A percentile compares a stretch with the other conserved stretches of the same genome.
phyloP scores from a whole-genome alignment of 164 flowering plant genomes.

The Tinospora cordifolia region DNA sequence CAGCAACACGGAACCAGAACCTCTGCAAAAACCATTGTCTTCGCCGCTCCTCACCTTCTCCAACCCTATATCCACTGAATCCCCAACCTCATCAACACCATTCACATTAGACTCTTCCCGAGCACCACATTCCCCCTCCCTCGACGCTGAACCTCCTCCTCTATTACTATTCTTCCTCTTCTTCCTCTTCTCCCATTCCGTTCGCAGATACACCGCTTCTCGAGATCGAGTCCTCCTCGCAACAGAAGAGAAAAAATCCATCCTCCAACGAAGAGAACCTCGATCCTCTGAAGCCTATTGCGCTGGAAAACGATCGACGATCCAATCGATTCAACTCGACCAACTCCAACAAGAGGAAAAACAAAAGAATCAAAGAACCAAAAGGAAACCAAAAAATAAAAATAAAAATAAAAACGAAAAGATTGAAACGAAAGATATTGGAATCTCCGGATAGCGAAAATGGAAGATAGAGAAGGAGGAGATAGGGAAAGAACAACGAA shows the following conservation, averaged over 20 bases:
- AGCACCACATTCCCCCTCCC: not conserved
- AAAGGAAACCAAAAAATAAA: not conserved
- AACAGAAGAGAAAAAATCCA: not conserved
- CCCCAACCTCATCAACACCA: not conserved
- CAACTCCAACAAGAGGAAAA: not conserved
- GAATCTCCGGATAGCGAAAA: not conserved
- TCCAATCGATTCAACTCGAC: not conserved
- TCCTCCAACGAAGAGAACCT: slow-evolving; percentile 1
- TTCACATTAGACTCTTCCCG: not conserved
- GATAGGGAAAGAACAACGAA: not conserved
- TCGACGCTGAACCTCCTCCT: not conserved
- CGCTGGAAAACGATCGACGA: not conserved
- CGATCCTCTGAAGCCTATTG: not conserved
- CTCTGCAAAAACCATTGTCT: not conserved
- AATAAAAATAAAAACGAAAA: too few species aligned
- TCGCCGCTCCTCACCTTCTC: not conserved
- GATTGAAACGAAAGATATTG: not conserved
- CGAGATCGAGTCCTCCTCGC: slow-evolving; percentile 13
- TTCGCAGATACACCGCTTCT: not conserved
- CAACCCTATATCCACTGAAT: not conserved
- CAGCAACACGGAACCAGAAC: not conserved
- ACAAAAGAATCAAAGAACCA: not conserved
- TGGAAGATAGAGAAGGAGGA: not conserved
- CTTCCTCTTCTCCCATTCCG: not conserved
- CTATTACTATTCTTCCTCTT: not conserved